Percentiles rank a stretch among this genome's conserved stretches.
phyloP scores from a whole-genome alignment of 2,329 filamentous ascomycete genomes.

The Pestalotiopsis sp. region DNA sequence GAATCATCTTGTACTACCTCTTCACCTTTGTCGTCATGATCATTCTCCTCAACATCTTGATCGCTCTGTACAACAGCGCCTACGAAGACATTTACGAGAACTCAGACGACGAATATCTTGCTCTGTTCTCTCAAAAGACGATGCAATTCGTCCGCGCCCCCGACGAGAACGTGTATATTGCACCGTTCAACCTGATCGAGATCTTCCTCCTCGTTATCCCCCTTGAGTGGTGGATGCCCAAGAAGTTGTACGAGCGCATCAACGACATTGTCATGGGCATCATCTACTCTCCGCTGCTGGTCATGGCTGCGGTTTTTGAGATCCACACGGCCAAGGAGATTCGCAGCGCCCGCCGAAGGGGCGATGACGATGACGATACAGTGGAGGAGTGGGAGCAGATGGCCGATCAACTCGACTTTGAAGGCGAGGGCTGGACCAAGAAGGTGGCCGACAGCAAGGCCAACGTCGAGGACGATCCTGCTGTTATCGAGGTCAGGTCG shows the following conservation, averaged over 20 bases:
- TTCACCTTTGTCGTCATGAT: slow-evolving; percentile 97
- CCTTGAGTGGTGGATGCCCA: slow-evolving; percentile 95
- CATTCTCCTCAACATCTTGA: slow-evolving; percentile 89
- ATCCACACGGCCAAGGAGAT: slow-evolving; percentile 66
- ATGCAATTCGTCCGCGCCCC: slow-evolving; percentile 96
- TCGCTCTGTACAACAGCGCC: slow-evolving; percentile 94
- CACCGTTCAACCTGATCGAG: slow-evolving; percentile 92
- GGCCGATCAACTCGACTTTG: slow-evolving; percentile 70
- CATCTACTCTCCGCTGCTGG: slow-evolving; percentile 80
- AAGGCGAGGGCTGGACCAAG: slow-evolving; percentile 83
- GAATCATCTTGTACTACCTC: slow-evolving; percentile 92
- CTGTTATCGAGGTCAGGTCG: slow-evolving; percentile 67
- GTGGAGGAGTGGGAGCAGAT: slow-evolving; percentile 94
- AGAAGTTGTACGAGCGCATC: slow-evolving; percentile 69
- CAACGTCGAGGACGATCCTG: slow-evolving; percentile 77
- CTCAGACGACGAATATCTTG: slow-evolving; percentile 92
- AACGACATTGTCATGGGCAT: slow-evolving; percentile 88
- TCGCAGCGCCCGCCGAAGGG: slow-evolving; percentile 69
- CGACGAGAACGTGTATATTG: slow-evolving; percentile 97
- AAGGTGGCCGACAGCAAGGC: slow-evolving; percentile 73
- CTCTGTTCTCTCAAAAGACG: slow-evolving; percentile 89
- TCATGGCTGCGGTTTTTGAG: slow-evolving; percentile 76
- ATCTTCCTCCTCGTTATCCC: slow-evolving; percentile 76
- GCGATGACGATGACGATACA: slow-evolving; percentile 87
- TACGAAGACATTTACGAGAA: slow-evolving; percentile 95